A percentile compares a stretch with the other conserved stretches of the same genome.
Evolutionary conservation across 148 eudicot species (phyloP).

Genomic region (Dysphania ambrosioides): DNA sequence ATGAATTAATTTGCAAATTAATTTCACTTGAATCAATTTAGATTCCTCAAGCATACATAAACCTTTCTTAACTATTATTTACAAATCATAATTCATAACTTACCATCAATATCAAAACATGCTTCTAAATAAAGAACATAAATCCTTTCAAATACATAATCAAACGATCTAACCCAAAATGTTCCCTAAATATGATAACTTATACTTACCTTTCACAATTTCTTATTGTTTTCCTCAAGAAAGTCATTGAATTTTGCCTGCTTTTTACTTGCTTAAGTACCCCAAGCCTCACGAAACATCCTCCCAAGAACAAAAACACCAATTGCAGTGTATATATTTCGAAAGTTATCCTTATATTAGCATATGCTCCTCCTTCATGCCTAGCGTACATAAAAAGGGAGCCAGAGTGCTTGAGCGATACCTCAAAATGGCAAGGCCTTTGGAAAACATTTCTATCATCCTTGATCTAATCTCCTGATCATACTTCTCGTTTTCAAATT

Average conservation of each 20-base stretch:
- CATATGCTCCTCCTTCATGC: conserved; percentile 96
- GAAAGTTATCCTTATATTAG: conserved; percentile 93
- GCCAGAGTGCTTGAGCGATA: conserved; percentile 94
- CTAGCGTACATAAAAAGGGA: conserved; percentile 99
- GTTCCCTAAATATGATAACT: no score
- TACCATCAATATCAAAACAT: no score
- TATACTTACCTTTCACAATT: no score
- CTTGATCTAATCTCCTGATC: conserved; percentile 89
- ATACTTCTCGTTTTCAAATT: conserved; percentile 97
- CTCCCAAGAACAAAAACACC: conserved; percentile 97
- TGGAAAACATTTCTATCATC: conserved; percentile 89
- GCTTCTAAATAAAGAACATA: no score
- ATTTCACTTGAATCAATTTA: no score
- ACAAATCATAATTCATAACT: no score
- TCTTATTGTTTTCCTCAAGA: conserved; percentile 76
- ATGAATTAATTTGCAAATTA: no score
- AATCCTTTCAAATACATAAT: no score
- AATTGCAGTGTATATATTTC: conserved; percentile 94
- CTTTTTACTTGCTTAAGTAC: conserved; percentile 59
- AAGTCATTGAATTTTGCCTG: conserved; percentile 88
- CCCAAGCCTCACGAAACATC: conserved; percentile 90
- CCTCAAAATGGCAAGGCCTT: conserved; percentile 86
- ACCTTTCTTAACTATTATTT: no score
- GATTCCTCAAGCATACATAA: no score
- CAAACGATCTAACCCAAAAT: no score